Evolutionary conservation across 2,329 filamentous ascomycete genomes (phyloP), one percentile per base, ranked within the genome.

Genomic region (Stachybotrys chlorohalonatus): DNA sequence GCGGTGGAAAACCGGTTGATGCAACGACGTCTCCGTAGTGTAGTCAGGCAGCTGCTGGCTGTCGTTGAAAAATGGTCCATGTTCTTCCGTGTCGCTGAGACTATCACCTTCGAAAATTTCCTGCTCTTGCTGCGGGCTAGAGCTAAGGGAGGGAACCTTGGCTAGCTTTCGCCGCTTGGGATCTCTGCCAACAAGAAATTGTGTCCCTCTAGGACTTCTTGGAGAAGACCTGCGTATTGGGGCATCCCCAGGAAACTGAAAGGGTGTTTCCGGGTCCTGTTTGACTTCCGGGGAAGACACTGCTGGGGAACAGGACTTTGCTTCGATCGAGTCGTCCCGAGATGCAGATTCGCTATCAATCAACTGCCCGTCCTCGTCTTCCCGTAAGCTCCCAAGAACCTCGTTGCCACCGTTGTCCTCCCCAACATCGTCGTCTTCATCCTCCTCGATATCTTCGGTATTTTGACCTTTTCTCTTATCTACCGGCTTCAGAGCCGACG

Each of bases 1-100:
- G 0, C 66, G 59, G 2, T 60, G 69, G 53, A 75, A 75, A 0
- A 68, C 67, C 3, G 73, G 73, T 51, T 74, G 71, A 13, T 65
- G 63, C 6, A 47, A n/a, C 36, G 36, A 42, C 13, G 36, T 58
- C 13, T 60, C 59, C 7, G 51, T 52, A 8, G 56, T 61, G 39
- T 56, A 54, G 45, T 56, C 53, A 11, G 52, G 52, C 31, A 53
- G 13, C 13, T 42, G 36, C 5, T 24, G 24, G 24, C 24, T 24
- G 24, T 24, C 24, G 24, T 24, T 24, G 24, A 24, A 24, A 24
- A 24, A 39, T 3, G 52, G 8, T 6, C 24, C 31, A 1, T 55
- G 53, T 49, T 54, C 51, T 42, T 48, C 54, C 7, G 39, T 48
- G 8, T 50, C 55, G 2, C 52, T 24, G 2, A 13, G 13, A 42